Evolutionary conservation across 257 asterid genomes (phyloP).

Genomic region (Ehretia macrophylla): DNA sequence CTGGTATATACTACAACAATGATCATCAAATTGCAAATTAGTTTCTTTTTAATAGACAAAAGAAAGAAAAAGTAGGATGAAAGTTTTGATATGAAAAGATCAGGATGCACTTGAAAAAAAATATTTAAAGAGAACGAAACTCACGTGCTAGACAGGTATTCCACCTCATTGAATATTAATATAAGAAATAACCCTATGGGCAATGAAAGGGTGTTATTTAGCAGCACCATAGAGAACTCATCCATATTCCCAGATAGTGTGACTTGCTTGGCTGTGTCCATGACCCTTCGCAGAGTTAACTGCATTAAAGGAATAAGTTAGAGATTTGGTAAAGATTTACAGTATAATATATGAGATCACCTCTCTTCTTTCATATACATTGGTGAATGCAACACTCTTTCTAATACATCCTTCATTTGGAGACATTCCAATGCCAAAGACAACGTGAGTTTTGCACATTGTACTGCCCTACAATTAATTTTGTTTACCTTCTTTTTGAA

Average conservation of each 20-base stretch:
- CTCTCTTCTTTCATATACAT: no score
- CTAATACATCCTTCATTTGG: not conserved
- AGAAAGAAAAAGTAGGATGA: not conserved
- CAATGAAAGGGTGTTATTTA: conserved; percentile 80
- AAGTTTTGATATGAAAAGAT: no score
- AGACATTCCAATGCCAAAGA: no score
- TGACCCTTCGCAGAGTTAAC: conserved; percentile 83
- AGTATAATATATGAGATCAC: not conserved
- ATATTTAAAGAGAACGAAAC: conserved; percentile 23
- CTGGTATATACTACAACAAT: no score
- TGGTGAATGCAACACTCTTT: not conserved
- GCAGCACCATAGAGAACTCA: conserved; percentile 92
- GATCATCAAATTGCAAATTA: not conserved
- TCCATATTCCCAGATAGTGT: conserved; percentile 84
- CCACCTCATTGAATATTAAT: conserved; percentile 66
- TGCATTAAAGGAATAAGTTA: conserved; percentile 22
- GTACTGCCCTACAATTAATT: not conserved
- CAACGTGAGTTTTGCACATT: no score
- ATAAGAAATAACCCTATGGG: conserved; percentile 74
- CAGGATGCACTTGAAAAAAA: not conserved
- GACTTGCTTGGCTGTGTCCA: conserved; percentile 93
- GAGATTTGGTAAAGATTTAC: not conserved
- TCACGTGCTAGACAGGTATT: conserved; percentile 79
- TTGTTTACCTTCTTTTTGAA: not conserved
- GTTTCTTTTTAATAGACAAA: not conserved